Conservation (phyloP, 2,329 filamentous ascomycete species). For the Colletotrichum spinosum region DNA sequence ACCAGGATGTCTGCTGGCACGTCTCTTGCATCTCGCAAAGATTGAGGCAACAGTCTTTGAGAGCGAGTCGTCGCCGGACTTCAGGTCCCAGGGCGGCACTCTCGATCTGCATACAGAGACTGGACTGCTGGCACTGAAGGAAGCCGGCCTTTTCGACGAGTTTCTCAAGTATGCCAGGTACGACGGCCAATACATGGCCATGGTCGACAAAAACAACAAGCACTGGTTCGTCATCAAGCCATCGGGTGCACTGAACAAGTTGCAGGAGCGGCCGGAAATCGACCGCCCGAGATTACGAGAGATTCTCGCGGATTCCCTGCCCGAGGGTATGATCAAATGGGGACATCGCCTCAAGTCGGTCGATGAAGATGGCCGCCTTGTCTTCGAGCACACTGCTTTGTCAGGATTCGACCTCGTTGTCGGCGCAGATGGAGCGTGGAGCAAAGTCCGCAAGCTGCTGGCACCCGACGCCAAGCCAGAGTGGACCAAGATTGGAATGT, state of each 20-base stretch:
- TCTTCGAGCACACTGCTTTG: conserved; percentile 50
- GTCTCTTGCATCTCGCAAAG: conserved; percentile 60
- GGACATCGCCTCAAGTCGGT: conserved; percentile 55
- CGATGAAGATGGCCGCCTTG: conserved; percentile 47
- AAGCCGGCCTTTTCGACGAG: conserved; percentile 60
- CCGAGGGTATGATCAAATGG: conserved; percentile 59
- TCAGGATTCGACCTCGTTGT: conserved; percentile 54
- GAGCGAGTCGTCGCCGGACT: conserved; percentile 55
- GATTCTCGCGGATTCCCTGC: conserved; percentile 58
- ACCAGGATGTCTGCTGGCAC: conserved; percentile 59
- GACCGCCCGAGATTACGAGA: conserved; percentile 59
- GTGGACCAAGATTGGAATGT: conserved; percentile 58
- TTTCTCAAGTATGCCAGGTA: conserved; percentile 64
- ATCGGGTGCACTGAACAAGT: conserved; percentile 39
- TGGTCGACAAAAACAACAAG: conserved; percentile 56
- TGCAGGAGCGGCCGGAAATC: conserved; percentile 62
- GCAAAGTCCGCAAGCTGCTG: conserved; percentile 50
- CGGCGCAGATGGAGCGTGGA: conserved; percentile 53
- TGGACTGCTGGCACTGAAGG: conserved; percentile 62
- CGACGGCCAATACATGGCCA: conserved; percentile 62
- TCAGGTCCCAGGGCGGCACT: conserved; percentile 62
- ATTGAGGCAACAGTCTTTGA: conserved; percentile 64
- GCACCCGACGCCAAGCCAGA: conserved; percentile 52
- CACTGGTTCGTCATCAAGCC: conserved; percentile 44
- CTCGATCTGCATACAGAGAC: conserved; percentile 65